Conservation (phyloP, 257 asterid species). For the Solanum rostratum region DNA sequence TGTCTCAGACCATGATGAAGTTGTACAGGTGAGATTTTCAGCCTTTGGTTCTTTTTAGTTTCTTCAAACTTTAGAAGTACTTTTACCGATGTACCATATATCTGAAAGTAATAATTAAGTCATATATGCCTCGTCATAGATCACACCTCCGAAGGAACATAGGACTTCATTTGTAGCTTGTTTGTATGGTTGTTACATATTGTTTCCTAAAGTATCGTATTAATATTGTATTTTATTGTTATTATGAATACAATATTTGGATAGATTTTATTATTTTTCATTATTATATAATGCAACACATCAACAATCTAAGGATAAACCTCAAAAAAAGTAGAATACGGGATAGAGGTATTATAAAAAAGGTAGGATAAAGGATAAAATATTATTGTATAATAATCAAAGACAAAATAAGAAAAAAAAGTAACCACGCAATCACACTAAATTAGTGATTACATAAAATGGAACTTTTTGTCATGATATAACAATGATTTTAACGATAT, state of each 20-base stretch:
- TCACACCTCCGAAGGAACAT: background rate
- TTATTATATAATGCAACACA: background rate
- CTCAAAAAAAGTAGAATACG: background rate
- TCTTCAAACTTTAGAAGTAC: background rate
- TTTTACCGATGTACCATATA: background rate
- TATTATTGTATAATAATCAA: background rate
- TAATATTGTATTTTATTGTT: background rate
- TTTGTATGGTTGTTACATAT: background rate
- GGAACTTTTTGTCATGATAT: background rate
- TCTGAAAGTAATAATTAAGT: background rate
- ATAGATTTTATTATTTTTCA: background rate
- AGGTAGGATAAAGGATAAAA: background rate
- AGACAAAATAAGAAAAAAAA: background rate
- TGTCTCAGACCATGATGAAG: conserved; percentile 37
- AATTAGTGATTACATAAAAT: background rate
- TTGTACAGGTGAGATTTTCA: conserved; percentile 43
- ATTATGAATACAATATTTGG: background rate
- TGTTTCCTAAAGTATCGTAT: background rate
- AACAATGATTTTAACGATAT: background rate
- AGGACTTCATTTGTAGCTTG: background rate
- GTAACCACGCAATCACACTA: background rate
- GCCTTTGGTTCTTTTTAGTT: background rate
- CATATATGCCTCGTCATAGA: background rate
- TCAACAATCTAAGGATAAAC: background rate
- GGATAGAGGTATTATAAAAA: background rate